Conservation (phyloP, 1,284 basidiomycete species). For the Sanguinoderma infundibulare region DNA sequence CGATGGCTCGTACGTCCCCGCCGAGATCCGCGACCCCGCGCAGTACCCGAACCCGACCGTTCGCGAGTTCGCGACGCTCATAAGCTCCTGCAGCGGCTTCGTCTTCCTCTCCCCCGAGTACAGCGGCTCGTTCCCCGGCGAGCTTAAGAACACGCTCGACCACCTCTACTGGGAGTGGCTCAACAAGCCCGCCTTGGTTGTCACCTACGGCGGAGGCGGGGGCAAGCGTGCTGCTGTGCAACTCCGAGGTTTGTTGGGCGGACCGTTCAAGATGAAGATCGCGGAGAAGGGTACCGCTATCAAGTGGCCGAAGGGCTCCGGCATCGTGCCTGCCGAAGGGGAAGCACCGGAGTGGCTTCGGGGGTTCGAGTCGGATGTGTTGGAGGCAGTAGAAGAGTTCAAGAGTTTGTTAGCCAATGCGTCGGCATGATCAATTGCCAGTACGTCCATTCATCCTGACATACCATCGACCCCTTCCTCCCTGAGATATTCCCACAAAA, state of each 20-base stretch:
- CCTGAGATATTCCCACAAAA: background rate
- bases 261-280: conserved; percentile 29
- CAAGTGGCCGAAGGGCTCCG: conserved; percentile 27
- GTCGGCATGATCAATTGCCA: background rate
- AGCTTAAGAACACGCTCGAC: conserved; percentile 37
- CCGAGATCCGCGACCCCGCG: conserved; percentile 30
- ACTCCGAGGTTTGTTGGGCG: conserved; percentile 27
- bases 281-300: conserved; percentile 26
- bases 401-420: conserved; percentile 10
- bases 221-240: conserved; percentile 25
- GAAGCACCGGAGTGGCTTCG: conserved; percentile 30
- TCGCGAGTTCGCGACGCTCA: conserved; percentile 33
- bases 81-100: conserved; percentile 31
- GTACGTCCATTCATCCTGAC: background rate
- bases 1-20: conserved; percentile 31
- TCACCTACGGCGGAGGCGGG: conserved; percentile 35
- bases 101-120: conserved; percentile 36
- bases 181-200: conserved; percentile 32
- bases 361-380: conserved; percentile 24
- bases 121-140: conserved; percentile 36
- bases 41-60: conserved; percentile 30
- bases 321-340: conserved; percentile 22
- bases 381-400: conserved; percentile 29
- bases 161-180: conserved; percentile 38
- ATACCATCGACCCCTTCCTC: background rate